phyloP scores from a whole-genome alignment of 495 filamentous ascomycete species.

The Penicillium verhagenii region DNA sequence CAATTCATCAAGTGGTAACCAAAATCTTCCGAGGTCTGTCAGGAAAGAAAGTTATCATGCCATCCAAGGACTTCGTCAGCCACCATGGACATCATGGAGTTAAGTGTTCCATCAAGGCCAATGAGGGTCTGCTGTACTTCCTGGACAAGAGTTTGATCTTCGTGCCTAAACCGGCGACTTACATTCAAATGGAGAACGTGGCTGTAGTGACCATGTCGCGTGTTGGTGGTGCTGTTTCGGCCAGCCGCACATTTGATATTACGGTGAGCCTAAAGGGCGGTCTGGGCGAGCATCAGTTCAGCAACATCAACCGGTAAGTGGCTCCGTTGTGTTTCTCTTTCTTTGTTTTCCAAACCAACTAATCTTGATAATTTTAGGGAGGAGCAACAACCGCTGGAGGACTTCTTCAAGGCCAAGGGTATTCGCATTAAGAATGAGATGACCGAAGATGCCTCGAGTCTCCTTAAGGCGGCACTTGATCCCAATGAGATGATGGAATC shows the following conservation, averaged over 20 bases:
- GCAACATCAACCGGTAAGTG: constrained; percentile 89
- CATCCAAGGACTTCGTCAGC: constrained; percentile 88
- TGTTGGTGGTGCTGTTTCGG: constrained; percentile 89
- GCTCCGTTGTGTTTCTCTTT: neutral
- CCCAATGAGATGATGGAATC: constrained; percentile 74
- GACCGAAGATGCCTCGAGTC: constrained; percentile 51
- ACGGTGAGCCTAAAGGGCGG: constrained; percentile 80
- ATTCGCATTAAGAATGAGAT: constrained; percentile 98
- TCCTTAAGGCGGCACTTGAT: constrained; percentile 63
- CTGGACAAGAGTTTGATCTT: constrained; percentile 99
- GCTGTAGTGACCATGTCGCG: constrained; percentile 90
- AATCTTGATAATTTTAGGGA: too few relatives aligned
- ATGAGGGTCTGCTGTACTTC: constrained; percentile 95
- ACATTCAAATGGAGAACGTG: constrained; percentile 90
- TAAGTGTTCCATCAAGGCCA: constrained; percentile 99
- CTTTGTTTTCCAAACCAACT: too few relatives aligned
- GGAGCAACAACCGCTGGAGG: constrained; percentile 91
- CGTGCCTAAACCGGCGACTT: constrained; percentile 95
- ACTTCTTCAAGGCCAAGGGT: constrained; percentile 91
- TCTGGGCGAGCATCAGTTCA: constrained; percentile 85
- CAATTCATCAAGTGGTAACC: constrained; percentile 85
- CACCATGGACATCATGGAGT: constrained; percentile 93
- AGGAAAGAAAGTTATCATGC: constrained; percentile 89
- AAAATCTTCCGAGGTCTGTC: constrained; percentile 92
- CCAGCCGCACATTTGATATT: constrained; percentile 95